phyloP scores from a whole-genome alignment of 2,329 filamentous ascomycete genomes.

The Aspergillus ibericus region DNA sequence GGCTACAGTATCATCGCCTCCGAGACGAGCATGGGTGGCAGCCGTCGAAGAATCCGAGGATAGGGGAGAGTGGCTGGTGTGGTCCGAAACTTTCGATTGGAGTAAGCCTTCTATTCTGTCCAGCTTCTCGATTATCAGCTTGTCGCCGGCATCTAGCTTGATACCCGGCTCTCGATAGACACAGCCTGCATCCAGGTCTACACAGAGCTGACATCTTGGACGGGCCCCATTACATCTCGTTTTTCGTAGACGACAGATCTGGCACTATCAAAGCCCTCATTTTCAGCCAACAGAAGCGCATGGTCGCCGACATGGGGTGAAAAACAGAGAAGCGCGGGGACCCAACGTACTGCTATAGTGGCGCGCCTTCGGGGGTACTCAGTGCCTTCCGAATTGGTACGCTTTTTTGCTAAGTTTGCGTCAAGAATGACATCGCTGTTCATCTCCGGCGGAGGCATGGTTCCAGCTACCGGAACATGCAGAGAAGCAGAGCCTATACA shows the following conservation, averaged over 20 bases:
- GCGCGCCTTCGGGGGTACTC: constrained; percentile 36
- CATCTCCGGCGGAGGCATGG: constrained; percentile 24
- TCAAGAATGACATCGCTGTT: constrained; percentile 17
- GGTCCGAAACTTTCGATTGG: constrained; percentile 63
- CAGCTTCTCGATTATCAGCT: constrained; percentile 77
- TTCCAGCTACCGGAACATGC: not conserved
- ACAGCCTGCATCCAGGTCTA: constrained; percentile 78
- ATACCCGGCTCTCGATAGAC: constrained; percentile 82
- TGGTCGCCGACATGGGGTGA: not conserved
- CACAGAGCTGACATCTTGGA: constrained; percentile 81
- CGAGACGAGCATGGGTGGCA: constrained; percentile 63
- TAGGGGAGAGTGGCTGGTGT: constrained; percentile 32
- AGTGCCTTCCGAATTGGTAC: constrained; percentile 28
- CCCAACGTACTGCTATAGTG: constrained; percentile 34
- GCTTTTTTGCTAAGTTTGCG: constrained; percentile 24
- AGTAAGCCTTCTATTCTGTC: constrained; percentile 75
- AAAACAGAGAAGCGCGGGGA: not conserved
- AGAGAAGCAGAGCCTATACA: not conserved
- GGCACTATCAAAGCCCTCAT: constrained; percentile 56
- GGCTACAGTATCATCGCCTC: constrained; percentile 57
- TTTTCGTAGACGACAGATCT: constrained; percentile 77
- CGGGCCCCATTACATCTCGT: constrained; percentile 76
- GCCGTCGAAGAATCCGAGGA: constrained; percentile 64
- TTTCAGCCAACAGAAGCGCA: not conserved
- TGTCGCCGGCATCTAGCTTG: constrained; percentile 84